These are phyloP conservation scores for Thalassia testudinum DNA, from an alignment of 116 monocot genomes.

Conservation along the genomic window DNA sequence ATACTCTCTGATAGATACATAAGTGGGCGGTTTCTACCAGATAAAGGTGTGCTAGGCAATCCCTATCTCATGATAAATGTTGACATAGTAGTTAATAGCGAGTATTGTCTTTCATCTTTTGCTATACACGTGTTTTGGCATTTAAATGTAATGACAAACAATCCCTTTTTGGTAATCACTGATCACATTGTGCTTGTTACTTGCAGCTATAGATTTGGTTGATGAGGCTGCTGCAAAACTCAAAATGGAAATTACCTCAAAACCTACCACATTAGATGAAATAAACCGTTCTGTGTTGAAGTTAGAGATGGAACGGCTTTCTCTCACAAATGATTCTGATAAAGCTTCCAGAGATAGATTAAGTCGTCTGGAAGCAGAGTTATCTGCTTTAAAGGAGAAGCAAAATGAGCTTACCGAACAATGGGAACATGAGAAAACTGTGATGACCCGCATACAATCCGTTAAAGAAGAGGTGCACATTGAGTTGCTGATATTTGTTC, in stretches of 20 bases:
- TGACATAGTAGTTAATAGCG: too few relatives aligned
- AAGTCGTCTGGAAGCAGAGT: slow-evolving; percentile 67
- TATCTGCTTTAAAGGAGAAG: slow-evolving; percentile 63
- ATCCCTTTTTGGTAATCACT: too few relatives aligned
- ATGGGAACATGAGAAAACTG: slow-evolving; percentile 93
- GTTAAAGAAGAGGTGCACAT: slow-evolving; percentile 86
- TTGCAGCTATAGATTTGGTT: slow-evolving; percentile 91
- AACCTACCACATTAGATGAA: slow-evolving; percentile 93
- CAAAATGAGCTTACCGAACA: slow-evolving; percentile 78
- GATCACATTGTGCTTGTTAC: neutral
- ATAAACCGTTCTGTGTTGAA: slow-evolving; percentile 90
- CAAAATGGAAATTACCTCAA: slow-evolving; percentile 99
- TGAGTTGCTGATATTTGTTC: neutral
- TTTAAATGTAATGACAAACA: too few relatives aligned
- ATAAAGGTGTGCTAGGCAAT: slow-evolving; percentile 35
- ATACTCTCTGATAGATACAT: slow-evolving; percentile 93
- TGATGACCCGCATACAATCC: slow-evolving; percentile 91
- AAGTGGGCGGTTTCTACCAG: slow-evolving; percentile 90
- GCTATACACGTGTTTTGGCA: too few relatives aligned
- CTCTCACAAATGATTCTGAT: slow-evolving; percentile 89
- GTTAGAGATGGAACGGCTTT: slow-evolving; percentile 96
- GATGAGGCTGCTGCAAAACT: slow-evolving; percentile 98
- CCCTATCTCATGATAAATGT: too few relatives aligned
- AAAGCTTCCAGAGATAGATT: slow-evolving; percentile 94
- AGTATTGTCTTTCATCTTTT: too few relatives aligned